Conservation (phyloP, 2,329 filamentous ascomycete species). For the Calonectria honghensis region DNA sequence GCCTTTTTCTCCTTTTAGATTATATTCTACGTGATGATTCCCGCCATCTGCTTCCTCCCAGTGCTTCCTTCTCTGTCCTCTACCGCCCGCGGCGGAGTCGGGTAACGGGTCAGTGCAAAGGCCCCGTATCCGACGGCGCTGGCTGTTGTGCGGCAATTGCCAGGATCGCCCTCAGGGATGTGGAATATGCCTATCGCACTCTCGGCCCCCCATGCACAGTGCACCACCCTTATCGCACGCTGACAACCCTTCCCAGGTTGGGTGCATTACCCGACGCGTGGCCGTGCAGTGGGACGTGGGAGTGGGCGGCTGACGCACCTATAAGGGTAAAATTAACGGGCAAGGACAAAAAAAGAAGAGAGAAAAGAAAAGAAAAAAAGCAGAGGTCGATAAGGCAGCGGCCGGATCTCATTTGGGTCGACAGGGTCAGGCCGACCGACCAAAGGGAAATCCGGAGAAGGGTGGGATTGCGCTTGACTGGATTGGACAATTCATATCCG, state of each 20-base stretch:
- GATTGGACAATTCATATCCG: slow-evolving; percentile 30
- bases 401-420: neutral
- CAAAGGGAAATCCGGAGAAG: slow-evolving; percentile 1
- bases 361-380: neutral
- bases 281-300: neutral
- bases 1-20: neutral
- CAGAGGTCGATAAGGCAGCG: slow-evolving; percentile 17
- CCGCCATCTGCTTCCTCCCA: neutral
- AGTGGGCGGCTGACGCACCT: slow-evolving; percentile 26
- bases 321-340: neutral
- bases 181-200: slow-evolving; percentile 28
- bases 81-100: neutral
- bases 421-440: neutral
- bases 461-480: slow-evolving; percentile 11
- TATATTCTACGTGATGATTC: neutral
- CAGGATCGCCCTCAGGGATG: slow-evolving; percentile 19
- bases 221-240: slow-evolving; percentile 16
- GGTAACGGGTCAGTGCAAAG: neutral
- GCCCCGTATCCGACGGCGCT: slow-evolving; percentile 3
- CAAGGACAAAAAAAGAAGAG: neutral
- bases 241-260: neutral
- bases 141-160: neutral
- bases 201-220: slow-evolving; percentile 4
- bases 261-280: slow-evolving; percentile 35
- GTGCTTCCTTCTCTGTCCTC: neutral